A percentile compares a stretch with the other conserved stretches of the same genome.
These are phyloP conservation scores for Erythrobasidium hasegawianum DNA, from an alignment of 1,284 basidiomycete species.

Conservation along the genomic window DNA sequence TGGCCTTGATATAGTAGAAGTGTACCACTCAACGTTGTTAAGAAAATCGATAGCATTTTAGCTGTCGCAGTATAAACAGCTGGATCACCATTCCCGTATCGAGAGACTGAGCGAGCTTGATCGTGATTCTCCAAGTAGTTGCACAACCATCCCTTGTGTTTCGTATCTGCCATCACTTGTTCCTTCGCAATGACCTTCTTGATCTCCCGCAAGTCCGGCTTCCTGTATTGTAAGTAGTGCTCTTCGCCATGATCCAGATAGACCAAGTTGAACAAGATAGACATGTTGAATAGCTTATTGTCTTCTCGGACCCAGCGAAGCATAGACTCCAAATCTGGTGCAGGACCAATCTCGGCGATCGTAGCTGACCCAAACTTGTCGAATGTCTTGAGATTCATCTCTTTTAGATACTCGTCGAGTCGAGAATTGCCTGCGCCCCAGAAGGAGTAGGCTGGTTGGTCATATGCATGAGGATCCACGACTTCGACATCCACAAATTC, in stretches of 20 bases:
- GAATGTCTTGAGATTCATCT: conserved; percentile 62
- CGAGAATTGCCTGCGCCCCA: conserved; percentile 53
- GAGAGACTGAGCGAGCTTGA: conserved; percentile 60
- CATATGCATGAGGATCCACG: conserved; percentile 27
- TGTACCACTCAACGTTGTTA: conserved; percentile 63
- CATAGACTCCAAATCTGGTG: not conserved
- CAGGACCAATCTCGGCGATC: conserved; percentile 47
- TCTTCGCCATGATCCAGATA: not conserved
- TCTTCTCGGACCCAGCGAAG: not conserved
- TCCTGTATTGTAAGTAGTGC: not conserved
- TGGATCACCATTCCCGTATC: conserved; percentile 61
- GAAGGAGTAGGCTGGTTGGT: conserved; percentile 14
- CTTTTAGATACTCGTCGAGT: conserved; percentile 64
- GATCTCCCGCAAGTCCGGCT: not conserved
- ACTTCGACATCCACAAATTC: conserved; percentile 47
- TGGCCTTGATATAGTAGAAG: conserved; percentile 69
- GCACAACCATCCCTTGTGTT: conserved; percentile 3
- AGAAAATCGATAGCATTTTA: conserved; percentile 62
- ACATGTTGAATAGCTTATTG: not conserved
- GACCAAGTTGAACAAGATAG: not conserved
- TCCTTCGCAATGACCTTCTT: not conserved
- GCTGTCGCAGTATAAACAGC: conserved; percentile 58
- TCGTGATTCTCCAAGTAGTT: conserved; percentile 60
- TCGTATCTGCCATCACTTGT: not conserved
- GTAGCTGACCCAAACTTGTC: conserved; percentile 45